Evolutionary conservation across 2,329 filamentous ascomycete genomes (phyloP), one percentile per base, ranked within the genome.

Genomic region (Cladorrhinum sp.): DNA sequence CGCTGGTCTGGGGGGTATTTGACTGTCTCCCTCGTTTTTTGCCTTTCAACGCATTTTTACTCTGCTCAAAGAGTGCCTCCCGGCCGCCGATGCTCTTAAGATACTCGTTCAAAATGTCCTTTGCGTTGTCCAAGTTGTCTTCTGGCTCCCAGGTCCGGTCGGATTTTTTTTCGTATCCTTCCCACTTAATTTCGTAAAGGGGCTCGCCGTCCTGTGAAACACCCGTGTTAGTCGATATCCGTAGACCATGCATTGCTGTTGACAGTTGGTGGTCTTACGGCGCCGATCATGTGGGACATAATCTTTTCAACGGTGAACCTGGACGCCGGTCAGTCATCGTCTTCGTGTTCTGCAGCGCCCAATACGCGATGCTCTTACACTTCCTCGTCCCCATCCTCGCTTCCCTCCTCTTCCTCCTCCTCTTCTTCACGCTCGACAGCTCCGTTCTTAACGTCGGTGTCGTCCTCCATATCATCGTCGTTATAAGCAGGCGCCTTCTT

Each of bases 101-200:
- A 70, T 94, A 94, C 9, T 84, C 83, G 3, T 84, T 74, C 0
- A 94, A 78, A 1, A 89, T 79, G 12, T 86, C 79, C 1, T 78
- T 73, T 0, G 86, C 85, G 26, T 83, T 83, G 57, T 83, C 82
- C 62, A 91, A 76, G 67, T 92, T 93, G 10, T 86, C 84, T 67
- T 91, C 87, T 0, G 89, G 87, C 71, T 95, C 91, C 90, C 90
- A 94, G 0, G 91, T 95, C 69, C 84, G 75, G 66, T 95, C 91
- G 0, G 77, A 73, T 63, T 86, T 85, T 63, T 86, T 83, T 0
- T 90, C 84, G 64, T 88, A 95, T 2, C 90, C 90, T 65, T 90
- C 85, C 91, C 91, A 95, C 69, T 94, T 92, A 36, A 95, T 89
- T 56, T 88, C 81, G 69, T 89, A 92, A 52, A 81, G 80, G 0